phyloP scores from a whole-genome alignment of 1,284 basidiomycete species.

The Boletus sp. region DNA sequence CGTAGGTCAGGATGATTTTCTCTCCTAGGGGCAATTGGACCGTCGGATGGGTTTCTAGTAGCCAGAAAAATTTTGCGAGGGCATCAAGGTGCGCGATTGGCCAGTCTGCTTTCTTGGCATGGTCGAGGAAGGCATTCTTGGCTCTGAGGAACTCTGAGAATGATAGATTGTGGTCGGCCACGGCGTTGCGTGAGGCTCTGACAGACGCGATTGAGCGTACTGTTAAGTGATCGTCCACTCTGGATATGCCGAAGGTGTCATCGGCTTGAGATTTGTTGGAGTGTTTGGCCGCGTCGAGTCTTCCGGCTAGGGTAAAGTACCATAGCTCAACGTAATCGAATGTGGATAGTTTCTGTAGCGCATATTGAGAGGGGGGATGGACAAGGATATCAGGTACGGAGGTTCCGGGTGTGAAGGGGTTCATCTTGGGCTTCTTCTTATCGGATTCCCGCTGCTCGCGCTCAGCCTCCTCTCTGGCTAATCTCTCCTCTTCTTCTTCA shows the following conservation, averaged over 20 bases:
- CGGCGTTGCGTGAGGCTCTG: neutral
- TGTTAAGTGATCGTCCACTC: neutral
- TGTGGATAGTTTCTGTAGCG: conserved; percentile 22
- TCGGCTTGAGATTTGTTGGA: neutral
- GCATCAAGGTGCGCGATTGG: neutral
- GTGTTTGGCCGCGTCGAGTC: neutral
- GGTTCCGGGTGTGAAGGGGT: too few relatives aligned
- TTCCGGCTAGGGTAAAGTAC: conserved; percentile 21
- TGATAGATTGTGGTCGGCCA: neutral
- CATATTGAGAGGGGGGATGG: conserved; percentile 6
- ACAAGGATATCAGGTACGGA: too few relatives aligned
- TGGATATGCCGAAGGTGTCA: neutral
- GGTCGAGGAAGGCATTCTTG: neutral
- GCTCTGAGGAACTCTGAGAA: neutral
- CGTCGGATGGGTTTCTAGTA: neutral
- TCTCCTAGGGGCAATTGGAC: neutral
- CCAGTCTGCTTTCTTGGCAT: neutral
- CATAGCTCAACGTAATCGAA: conserved; percentile 28
- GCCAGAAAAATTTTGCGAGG: neutral
- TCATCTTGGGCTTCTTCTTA: too few relatives aligned
- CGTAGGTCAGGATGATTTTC: neutral
- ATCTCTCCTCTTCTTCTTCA: too few relatives aligned
- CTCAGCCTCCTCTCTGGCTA: too few relatives aligned
- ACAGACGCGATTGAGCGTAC: neutral
- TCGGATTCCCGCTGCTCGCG: too few relatives aligned